phyloP scores from a whole-genome alignment of 805 yeast genomes.

The Candida taoyuanica region DNA sequence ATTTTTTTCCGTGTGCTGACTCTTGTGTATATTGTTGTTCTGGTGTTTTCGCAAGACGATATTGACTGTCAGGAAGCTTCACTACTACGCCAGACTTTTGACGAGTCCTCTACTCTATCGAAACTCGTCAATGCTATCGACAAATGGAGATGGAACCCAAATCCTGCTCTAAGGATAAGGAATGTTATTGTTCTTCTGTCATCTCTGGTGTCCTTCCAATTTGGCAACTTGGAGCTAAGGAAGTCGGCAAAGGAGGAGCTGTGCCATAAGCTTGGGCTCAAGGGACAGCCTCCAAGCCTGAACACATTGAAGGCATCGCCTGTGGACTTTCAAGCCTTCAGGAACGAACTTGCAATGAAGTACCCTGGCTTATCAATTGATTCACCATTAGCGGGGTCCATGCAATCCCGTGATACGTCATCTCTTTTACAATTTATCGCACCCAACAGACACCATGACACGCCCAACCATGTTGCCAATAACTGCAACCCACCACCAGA shows the following conservation, averaged over 20 bases:
- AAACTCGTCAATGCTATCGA: conserved; percentile 49
- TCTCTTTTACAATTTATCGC: conserved; percentile 58
- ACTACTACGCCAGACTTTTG: conserved; percentile 14
- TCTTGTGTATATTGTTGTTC: conserved; percentile 10
- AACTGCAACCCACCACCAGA: conserved; percentile 47
- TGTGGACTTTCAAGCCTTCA: conserved; percentile 75
- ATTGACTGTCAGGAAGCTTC: conserved; percentile 4
- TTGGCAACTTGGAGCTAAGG: conserved; percentile 51
- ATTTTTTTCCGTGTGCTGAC: conserved; percentile 15
- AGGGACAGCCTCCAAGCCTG: conserved; percentile 25
- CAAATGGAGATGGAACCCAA: conserved; percentile 58
- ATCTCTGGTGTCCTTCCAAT: conserved; percentile 50
- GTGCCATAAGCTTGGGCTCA: conserved; percentile 34
- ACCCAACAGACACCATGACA: conserved; percentile 43
- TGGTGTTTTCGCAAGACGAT: conserved; percentile 8
- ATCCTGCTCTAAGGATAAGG: conserved; percentile 44
- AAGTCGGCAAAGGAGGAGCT: conserved; percentile 43
- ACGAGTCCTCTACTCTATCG: conserved; percentile 36
- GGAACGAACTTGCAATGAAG: conserved; percentile 67
- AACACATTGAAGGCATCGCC: conserved; percentile 59
- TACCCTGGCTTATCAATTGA: conserved; percentile 69
- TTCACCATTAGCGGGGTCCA: conserved; percentile 41
- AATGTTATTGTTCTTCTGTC: conserved; percentile 50
- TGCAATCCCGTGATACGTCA: conserved; percentile 41
- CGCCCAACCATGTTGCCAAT: background rate